Evolutionary conservation across 164 flowering plant genomes (phyloP), one percentile per base, ranked within the genome.

Genomic region (Magnolia officinalis): DNA sequence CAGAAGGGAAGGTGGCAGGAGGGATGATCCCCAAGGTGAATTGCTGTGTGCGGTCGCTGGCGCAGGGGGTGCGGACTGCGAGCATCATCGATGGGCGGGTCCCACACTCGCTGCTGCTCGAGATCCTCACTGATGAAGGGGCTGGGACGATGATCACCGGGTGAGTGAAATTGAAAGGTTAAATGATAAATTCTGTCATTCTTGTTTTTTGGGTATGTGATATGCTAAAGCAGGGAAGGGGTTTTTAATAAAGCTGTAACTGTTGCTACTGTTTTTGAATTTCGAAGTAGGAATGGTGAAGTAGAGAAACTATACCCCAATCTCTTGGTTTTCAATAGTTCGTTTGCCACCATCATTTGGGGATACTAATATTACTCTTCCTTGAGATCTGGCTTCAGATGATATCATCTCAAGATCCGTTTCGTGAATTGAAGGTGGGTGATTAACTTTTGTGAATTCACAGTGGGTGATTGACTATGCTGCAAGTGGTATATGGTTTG

Each of bases 11-110:
- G 80, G 87, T 95, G n/a, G 91, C 84, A 1, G 98, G 98, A 11
- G 98, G 98, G 67, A 95, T 95, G 98, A 93, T 95, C 52, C 98
- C 98, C 0, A 95, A 95, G 76, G 98, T 95, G 65, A 88, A 83
- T 76, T 93, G 98, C 70, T 93, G 97, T 67, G 83, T 93, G 24
- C 76, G 93, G 72, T 90, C 98, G 0, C 81, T 95, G 1, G 94
- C 97, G 0, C 98, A 95, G 67, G 98, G 98, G 10, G 98, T 95
- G 50, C 80, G 79, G 75, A 93, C 98, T 0, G 88, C 98, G 0
- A 95, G 98, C 71, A 93, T 95, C 49, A 89, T 95, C 21, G 98
- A 95, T 73, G 98, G 98, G 3, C 71, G 98, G 55, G 77, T 92
- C 45, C 87, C 89, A 7, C 97, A 95, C 81, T 93, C 98, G 0